Evolutionary conservation across 805 yeast genomes (phyloP), one percentile per base, ranked within the genome.

Genomic region (Candida silvicultrix): DNA sequence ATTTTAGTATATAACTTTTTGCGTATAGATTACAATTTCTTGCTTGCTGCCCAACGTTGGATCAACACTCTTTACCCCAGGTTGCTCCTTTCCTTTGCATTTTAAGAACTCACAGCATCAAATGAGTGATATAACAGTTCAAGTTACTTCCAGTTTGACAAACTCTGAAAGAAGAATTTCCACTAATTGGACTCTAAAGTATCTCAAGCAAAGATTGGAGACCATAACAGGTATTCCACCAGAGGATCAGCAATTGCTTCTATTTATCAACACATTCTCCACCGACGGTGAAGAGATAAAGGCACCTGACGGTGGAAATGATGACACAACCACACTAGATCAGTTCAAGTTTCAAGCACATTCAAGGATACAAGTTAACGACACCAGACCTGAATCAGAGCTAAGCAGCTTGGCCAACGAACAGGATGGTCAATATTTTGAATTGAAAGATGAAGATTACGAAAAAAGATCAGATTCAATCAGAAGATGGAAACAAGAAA

Each of bases 161-260:
- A 76, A 85, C 9, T 80, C 94, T 2, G 90, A 85, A 57, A 66
- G 90, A 45, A 65, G 85, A 38, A 64, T 88, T 25, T 76, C 84
- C 0, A 75, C 79, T 0, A 71, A 69, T 35, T 85, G 92, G 90
- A 62, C 77, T 0, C 45, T 85, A 15, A 63, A 62, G 7, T 66
- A 77, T 49, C 70, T 87, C 43, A 75, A 78, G 51, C 51, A 63
- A 36, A 72, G 77, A 46, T 62, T 88, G 11, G 94, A 85, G 55
- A 71, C 69, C 32, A 77, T 86, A 49, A 85, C 95, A 0, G 96
- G 96, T 2, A 76, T 88, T 23, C 78, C 81, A 5, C 83, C 87
- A 3, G 49, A 57, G 14, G 66, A 61, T 48, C 95, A 83, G 57
- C 65, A 65, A 15, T 57, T 82, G 15, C 70, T 70, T 45, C 62